Conservation (phyloP, 306 rosid genomes). For the Purshia tridentata region DNA sequence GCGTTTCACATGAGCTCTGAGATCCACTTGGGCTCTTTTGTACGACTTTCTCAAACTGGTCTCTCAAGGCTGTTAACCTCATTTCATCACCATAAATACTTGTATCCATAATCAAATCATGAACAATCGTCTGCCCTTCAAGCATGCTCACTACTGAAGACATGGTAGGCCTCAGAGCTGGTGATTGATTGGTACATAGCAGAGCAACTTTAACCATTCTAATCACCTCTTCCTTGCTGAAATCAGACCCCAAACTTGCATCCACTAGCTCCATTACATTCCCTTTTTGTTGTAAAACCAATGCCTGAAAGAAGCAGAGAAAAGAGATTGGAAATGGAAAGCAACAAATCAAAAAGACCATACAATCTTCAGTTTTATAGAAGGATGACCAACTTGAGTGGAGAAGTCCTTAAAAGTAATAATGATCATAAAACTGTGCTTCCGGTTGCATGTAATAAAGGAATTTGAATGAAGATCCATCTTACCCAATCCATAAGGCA, state of each 20-base stretch:
- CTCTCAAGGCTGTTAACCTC: conserved; percentile 14
- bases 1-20: neutral
- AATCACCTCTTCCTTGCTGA: conserved; percentile 4
- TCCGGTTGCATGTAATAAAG: neutral
- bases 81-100: conserved; percentile 3
- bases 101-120: conserved; percentile 11
- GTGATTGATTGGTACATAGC: conserved; percentile 18
- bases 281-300: conserved; percentile 20
- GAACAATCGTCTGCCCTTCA: conserved; percentile 2
- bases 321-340: neutral
- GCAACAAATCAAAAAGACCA: neutral
- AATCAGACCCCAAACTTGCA: neutral
- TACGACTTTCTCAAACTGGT: neutral
- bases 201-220: conserved; percentile 18
- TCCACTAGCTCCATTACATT: conserved; percentile 14
- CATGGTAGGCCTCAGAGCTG: conserved; percentile 17
- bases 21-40: neutral
- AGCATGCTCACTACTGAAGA: conserved; percentile 18
- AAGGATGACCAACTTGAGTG: neutral
- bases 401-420: neutral
- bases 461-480: neutral
- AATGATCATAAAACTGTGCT: neutral
- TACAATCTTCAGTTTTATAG: neutral
- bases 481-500: conserved; percentile 32
- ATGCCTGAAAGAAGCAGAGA: conserved; percentile 10